These are phyloP conservation scores for Geosmithia morbida DNA, from an alignment of 2,329 filamentous ascomycete genomes.

Conservation along the genomic window DNA sequence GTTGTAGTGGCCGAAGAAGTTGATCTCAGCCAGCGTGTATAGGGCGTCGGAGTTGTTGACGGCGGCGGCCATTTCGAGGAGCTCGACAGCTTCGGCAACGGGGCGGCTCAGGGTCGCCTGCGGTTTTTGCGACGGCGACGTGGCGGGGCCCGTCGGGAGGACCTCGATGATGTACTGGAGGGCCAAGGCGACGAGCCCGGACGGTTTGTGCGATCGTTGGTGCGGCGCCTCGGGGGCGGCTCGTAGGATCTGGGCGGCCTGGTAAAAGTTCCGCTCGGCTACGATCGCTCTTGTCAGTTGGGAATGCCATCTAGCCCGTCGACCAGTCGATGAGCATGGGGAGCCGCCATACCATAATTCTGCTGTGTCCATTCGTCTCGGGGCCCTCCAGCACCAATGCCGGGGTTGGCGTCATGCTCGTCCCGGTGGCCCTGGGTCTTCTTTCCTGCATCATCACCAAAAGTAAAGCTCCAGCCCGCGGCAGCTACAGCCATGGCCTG, in stretches of 20 bases:
- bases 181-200: conserved; percentile 25
- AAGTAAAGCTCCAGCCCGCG: conserved; percentile 12
- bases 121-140: conserved; percentile 24
- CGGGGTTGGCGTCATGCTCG: conserved; percentile 8
- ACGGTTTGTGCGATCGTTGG: conserved; percentile 26
- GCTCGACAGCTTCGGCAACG: conserved; percentile 33
- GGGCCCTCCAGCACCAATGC: background rate
- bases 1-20: conserved; percentile 90
- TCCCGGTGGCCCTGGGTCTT: background rate
- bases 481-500: conserved; percentile 23
- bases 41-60: conserved; percentile 68
- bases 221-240: conserved; percentile 32
- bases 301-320: too few species aligned
- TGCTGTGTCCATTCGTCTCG: background rate
- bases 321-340: too few species aligned
- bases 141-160: conserved; percentile 33
- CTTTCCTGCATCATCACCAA: background rate
- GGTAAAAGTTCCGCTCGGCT: conserved; percentile 39
- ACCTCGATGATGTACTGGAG: conserved; percentile 30
- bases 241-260: conserved; percentile 32
- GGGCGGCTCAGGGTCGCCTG: conserved; percentile 22
- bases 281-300: background rate
- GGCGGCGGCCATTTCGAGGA: conserved; percentile 36
- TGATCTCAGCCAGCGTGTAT: conserved; percentile 82
- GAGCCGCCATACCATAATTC: background rate